These are phyloP conservation scores for Daldinia grandis DNA, from an alignment of 495 filamentous ascomycete species.

Conservation along the genomic window DNA sequence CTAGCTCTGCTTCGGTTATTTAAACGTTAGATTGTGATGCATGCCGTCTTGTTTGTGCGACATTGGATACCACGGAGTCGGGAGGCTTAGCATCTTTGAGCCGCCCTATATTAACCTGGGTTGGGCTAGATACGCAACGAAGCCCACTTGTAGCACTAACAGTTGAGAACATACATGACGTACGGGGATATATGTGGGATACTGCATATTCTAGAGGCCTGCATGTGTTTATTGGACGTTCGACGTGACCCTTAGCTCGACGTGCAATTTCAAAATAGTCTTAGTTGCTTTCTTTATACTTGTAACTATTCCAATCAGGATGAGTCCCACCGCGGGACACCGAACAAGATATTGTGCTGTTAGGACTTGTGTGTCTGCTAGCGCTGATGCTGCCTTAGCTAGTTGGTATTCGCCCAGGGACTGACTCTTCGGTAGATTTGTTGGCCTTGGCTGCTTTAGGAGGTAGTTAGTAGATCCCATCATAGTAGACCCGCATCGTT, in stretches of 20 bases:
- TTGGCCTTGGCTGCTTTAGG: neutral
- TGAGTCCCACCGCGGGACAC: too few relatives aligned
- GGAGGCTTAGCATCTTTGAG: conserved; percentile 1
- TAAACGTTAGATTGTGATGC: neutral
- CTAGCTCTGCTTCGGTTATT: neutral
- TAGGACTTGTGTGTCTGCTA: neutral
- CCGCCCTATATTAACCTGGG: neutral
- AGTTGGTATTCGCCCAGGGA: neutral
- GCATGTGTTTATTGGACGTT: neutral
- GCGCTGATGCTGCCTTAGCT: conserved; percentile 2
- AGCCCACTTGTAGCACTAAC: neutral
- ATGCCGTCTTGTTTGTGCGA: neutral
- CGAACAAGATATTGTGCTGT: neutral
- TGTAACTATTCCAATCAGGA: neutral
- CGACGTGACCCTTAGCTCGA: neutral
- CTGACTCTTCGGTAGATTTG: neutral
- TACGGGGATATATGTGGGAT: neutral
- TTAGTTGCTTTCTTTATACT: neutral
- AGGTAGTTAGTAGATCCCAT: neutral
- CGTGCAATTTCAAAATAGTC: neutral
- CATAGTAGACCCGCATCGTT: neutral
- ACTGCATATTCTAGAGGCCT: neutral
- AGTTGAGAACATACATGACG: neutral
- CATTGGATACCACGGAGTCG: conserved; percentile 4
- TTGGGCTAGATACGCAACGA: neutral